Evolutionary conservation across 192 early-diverging fungal species (phyloP), one percentile per base, ranked within the genome.

Genomic region (Spizellomyces sp.): DNA sequence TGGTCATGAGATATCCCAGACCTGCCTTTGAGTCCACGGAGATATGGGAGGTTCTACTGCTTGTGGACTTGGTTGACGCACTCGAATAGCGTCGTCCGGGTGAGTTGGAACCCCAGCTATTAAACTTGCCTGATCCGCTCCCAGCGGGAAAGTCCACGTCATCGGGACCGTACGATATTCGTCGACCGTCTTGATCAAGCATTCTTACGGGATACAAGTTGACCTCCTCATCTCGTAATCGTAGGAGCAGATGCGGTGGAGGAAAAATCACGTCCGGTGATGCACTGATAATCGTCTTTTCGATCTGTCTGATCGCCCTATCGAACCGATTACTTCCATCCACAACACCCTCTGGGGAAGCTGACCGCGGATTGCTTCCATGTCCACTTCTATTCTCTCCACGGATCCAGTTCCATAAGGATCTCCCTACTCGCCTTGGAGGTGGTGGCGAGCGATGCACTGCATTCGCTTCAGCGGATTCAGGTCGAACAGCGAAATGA

Each of bases 1-100:
- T 84, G 27, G 83, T 86, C 79, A 83, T 84, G 9, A 85, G 57
- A 52, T 83, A 81, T 12, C 79, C 69, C 43, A 86, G 66, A 48
- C 84, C 83, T 2, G 84, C 77, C 70, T 80, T 70, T 7, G 82
- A 86, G 62, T 86, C 84, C 12, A 71, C 58, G 1, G 84, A 83
- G 14, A 84, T 64, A 5, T 62, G 67, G 14, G 67, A 69, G 12
- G 19, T 60, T 60, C 41, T 36, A 45, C 17, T 21, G 12, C 66
- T 65, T 14, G 66, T 36, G n/a, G 50, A 27, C 15, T 52, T 56
- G 50, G 57, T 15, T 8, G 66, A 57, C 48, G 12, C 45, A 9
- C 12, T 21, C 50, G 36, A 14, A 61, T 9, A n/a, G 4, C 66
- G 15, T n/a, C 52, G 21, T 15, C 14, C 15, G 36, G 12, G 10